Conservation (phyloP, 208 protist species). For the Novymonas esmeraldas region DNA sequence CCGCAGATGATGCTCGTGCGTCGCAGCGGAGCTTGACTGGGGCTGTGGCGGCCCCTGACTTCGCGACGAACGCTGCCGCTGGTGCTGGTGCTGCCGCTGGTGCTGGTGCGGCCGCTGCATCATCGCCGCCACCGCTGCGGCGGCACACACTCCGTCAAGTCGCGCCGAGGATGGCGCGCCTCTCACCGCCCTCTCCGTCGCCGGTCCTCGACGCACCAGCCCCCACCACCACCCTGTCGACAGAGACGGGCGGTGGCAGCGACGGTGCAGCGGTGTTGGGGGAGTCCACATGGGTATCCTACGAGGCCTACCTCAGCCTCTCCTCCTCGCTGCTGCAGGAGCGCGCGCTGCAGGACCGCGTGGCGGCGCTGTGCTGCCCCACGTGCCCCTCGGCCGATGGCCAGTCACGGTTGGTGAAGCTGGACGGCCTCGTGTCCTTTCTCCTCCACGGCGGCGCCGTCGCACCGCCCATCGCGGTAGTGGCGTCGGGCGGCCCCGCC, state of each 20-base stretch:
- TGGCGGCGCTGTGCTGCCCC: conserved; percentile 26
- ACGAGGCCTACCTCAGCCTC: conserved; percentile 20
- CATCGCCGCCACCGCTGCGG: not conserved
- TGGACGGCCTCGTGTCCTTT: conserved; percentile 39
- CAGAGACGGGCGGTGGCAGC: too few relatives aligned
- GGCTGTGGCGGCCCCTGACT: too few relatives aligned
- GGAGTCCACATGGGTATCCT: conserved; percentile 16
- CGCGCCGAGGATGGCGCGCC: not conserved
- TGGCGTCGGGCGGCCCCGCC: not conserved
- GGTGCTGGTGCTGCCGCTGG: too few relatives aligned
- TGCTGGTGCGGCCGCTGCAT: conserved; percentile 2
- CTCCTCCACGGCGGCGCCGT: conserved; percentile 28
- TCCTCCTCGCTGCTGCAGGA: conserved; percentile 8
- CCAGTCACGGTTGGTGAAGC: conserved; percentile 2
- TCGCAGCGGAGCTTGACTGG: too few relatives aligned
- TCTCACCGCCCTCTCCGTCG: too few relatives aligned
- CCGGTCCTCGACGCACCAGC: too few relatives aligned
- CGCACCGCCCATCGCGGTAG: not conserved
- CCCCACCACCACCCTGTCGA: too few relatives aligned
- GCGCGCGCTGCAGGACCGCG: conserved; percentile 23
- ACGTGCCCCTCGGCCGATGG: not conserved
- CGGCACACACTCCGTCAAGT: not conserved
- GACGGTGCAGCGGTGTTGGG: too few relatives aligned
- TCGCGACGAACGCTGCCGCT: too few relatives aligned
- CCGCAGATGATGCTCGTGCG: not conserved